These are phyloP conservation scores for Polyplosphaeria fusca DNA, from an alignment of 495 filamentous ascomycete species.

Conservation along the genomic window DNA sequence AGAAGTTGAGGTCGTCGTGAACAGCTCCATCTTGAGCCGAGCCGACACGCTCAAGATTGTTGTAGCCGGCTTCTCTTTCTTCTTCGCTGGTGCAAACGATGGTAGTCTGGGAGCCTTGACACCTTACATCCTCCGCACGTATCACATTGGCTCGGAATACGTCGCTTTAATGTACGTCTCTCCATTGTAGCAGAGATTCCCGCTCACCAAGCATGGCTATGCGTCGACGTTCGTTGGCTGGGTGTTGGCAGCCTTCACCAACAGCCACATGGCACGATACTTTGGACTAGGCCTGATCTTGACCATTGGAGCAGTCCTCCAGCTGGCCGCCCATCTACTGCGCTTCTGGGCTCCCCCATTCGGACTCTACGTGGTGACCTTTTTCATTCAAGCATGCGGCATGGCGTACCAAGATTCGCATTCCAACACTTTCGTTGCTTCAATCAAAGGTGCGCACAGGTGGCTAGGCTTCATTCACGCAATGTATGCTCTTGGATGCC, in stretches of 20 bases:
- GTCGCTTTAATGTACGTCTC: constrained; percentile 46
- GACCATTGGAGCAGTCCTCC: constrained; percentile 48
- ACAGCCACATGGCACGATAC: constrained; percentile 47
- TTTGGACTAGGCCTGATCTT: constrained; percentile 50
- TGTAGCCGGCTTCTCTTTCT: constrained; percentile 51
- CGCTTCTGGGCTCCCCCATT: constrained; percentile 52
- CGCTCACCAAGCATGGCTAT: too few species aligned
- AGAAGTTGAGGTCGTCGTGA: too few species aligned
- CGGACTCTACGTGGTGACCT: constrained; percentile 47
- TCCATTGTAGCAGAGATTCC: too few species aligned
- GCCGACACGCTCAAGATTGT: constrained; percentile 41
- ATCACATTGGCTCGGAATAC: constrained; percentile 48
- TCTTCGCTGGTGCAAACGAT: constrained; percentile 55
- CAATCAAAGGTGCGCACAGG: constrained; percentile 47
- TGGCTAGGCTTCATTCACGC: constrained; percentile 59
- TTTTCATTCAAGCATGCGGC: constrained; percentile 50
- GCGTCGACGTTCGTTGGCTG: constrained; percentile 43
- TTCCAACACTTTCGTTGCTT: constrained; percentile 50
- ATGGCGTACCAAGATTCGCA: constrained; percentile 55
- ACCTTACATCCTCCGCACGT: constrained; percentile 52
- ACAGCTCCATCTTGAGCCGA: too few species aligned
- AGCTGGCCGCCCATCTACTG: constrained; percentile 47
- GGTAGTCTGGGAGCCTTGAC: constrained; percentile 54
- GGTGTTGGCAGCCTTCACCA: constrained; percentile 48
- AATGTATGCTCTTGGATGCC: constrained; percentile 52